Evolutionary conservation across 2,329 filamentous ascomycete genomes (phyloP).

Genomic region (Epichloe typhina): DNA sequence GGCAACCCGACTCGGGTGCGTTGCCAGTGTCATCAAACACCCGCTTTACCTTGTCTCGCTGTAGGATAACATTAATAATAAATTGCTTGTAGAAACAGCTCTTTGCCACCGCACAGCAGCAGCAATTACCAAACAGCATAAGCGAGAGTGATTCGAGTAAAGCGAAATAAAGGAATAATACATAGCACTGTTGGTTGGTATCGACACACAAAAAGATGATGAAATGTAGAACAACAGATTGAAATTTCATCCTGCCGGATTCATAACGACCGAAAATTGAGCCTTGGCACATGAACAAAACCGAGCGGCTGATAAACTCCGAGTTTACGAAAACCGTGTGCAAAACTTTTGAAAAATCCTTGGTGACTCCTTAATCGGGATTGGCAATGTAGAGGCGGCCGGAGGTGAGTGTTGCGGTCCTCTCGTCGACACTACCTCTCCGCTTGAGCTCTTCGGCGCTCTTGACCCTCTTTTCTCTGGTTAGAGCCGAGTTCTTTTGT

Average conservation of each 20-base stretch:
- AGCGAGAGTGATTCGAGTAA: conserved; percentile 2
- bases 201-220: conserved; percentile 7
- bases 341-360: background rate
- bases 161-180: background rate
- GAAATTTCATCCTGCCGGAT: conserved; percentile 7
- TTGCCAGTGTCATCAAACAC: background rate
- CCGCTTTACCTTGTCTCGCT: conserved; percentile 1
- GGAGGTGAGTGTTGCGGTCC: conserved; percentile 60
- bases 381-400: conserved; percentile 76
- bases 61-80: background rate
- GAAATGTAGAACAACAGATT: conserved; percentile 7
- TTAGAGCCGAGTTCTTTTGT: conserved; percentile 40
- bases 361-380: conserved; percentile 43
- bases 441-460: conserved; percentile 59
- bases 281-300: background rate
- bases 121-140: background rate
- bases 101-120: background rate
- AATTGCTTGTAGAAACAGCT: background rate
- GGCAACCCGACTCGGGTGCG: background rate
- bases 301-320: background rate
- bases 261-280: background rate
- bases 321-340: background rate
- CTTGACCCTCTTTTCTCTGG: conserved; percentile 52
- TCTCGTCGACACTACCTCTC: conserved; percentile 72
- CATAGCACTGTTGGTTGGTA: conserved; percentile 12